Evolutionary conservation across 176 grass and related monocot species (phyloP).

Genomic region (Oryza meridionalis): DNA sequence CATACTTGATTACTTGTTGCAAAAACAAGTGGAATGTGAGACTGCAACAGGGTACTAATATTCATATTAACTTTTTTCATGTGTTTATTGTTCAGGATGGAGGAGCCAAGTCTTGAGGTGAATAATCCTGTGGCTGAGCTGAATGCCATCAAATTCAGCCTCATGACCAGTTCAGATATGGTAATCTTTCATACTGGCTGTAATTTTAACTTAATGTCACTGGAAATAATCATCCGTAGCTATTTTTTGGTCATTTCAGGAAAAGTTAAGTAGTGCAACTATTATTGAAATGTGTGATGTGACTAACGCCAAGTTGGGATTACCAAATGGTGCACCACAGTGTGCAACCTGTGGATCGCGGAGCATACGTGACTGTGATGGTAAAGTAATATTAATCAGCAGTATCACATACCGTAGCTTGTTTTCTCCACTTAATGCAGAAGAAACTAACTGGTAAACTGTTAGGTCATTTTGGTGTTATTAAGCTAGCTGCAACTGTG

Average conservation of each 20-base stretch:
- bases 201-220: neutral
- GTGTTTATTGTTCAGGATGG: constrained; percentile 53
- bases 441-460: constrained; percentile 33
- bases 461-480: constrained; percentile 81
- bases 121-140: constrained; percentile 45
- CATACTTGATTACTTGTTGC: too few relatives aligned
- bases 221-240: neutral
- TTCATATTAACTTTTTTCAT: neutral
- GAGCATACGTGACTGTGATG: constrained; percentile 61
- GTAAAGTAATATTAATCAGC: constrained; percentile 46
- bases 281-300: constrained; percentile 72
- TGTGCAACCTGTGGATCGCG: constrained; percentile 77
- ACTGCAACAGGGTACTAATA: neutral
- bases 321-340: constrained; percentile 63
- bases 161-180: constrained; percentile 77
- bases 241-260: constrained; percentile 49
- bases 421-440: constrained; percentile 11
- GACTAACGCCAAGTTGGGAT: constrained; percentile 71
- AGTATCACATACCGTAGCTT: constrained; percentile 19
- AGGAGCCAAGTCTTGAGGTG: constrained; percentile 42
- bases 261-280: constrained; percentile 63
- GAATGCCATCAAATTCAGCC: constrained; percentile 62
- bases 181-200: constrained; percentile 55
- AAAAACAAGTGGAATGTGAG: neutral
- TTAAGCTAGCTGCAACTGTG: constrained; percentile 76